phyloP scores from a whole-genome alignment of 352 stramenopile species.

The Phytophthora pluvialis region DNA sequence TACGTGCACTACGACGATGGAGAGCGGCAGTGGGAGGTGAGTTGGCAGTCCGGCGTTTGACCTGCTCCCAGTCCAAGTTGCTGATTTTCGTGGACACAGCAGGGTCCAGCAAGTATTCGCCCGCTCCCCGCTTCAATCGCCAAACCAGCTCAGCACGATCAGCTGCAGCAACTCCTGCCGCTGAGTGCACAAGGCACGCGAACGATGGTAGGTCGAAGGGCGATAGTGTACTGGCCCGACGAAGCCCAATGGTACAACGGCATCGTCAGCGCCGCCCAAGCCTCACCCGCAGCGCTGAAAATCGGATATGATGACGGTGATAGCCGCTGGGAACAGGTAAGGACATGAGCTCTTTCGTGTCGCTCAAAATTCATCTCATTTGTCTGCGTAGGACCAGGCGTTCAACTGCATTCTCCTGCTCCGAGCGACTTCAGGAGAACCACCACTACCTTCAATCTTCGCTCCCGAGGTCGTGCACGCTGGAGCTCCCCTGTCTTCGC shows the following conservation, averaged over 20 bases:
- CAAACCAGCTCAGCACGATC: conserved; percentile 21
- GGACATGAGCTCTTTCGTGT: not conserved
- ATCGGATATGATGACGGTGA: conserved; percentile 64
- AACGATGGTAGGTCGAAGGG: conserved; percentile 21
- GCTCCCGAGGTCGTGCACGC: not conserved
- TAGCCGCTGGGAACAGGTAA: conserved; percentile 50
- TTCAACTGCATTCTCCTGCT: conserved; percentile 49
- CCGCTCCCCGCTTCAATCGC: conserved; percentile 15
- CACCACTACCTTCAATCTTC: not conserved
- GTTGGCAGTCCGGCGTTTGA: not conserved
- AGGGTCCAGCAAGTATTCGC: conserved; percentile 18
- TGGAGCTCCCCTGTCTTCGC: conserved; percentile 4
- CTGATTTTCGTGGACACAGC: not conserved
- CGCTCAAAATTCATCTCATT: not conserved
- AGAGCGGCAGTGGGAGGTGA: conserved; percentile 54
- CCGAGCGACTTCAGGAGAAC: not conserved
- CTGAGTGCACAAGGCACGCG: conserved; percentile 2
- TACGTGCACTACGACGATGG: conserved; percentile 59
- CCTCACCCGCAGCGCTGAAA: conserved; percentile 25
- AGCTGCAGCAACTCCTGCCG: conserved; percentile 44
- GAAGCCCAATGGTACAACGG: conserved; percentile 52
- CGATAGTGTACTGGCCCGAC: conserved; percentile 50
- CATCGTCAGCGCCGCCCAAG: conserved; percentile 22
- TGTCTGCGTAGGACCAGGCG: conserved; percentile 30
- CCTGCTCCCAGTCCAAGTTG: not conserved